Percentiles rank a stretch among this genome's conserved stretches.
These are phyloP conservation scores for Capsicum chinense DNA, from an alignment of 257 asterid genomes.

Conservation along the genomic window DNA sequence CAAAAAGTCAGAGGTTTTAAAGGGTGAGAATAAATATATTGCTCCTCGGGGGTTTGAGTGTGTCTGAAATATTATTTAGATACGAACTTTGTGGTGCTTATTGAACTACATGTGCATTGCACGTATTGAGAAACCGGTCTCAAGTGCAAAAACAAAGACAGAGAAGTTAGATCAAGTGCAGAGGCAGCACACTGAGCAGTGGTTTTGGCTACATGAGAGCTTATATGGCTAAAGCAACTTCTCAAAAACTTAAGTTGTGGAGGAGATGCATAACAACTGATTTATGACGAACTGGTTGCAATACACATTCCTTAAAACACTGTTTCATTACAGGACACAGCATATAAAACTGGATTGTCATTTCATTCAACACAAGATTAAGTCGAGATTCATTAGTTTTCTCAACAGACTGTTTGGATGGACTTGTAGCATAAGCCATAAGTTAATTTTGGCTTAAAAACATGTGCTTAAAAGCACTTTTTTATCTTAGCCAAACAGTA, in stretches of 20 bases:
- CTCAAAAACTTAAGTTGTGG: neutral
- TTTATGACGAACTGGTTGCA: neutral
- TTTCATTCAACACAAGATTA: neutral
- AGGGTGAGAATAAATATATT: too few relatives aligned
- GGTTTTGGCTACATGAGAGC: neutral
- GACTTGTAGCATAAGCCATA: neutral
- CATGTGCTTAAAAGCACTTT: neutral
- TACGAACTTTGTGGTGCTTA: too few relatives aligned
- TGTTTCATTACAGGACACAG: neutral
- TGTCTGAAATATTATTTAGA: too few relatives aligned
- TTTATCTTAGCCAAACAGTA: neutral
- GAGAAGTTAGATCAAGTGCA: neutral
- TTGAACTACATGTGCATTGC: neutral
- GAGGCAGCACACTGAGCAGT: neutral
- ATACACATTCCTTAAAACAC: neutral
- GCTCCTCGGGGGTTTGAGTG: too few relatives aligned
- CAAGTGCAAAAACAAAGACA: neutral
- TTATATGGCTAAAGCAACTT: neutral
- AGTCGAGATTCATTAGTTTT: neutral
- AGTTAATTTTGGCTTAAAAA: neutral
- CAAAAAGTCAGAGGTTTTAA: too few relatives aligned
- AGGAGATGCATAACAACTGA: neutral
- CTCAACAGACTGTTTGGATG: neutral
- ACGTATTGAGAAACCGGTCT: neutral
- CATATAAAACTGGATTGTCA: neutral